Percentiles rank a stretch among this genome's conserved stretches.
phyloP scores from a whole-genome alignment of 148 eudicot genomes.

The Rhododendron ovatum region DNA sequence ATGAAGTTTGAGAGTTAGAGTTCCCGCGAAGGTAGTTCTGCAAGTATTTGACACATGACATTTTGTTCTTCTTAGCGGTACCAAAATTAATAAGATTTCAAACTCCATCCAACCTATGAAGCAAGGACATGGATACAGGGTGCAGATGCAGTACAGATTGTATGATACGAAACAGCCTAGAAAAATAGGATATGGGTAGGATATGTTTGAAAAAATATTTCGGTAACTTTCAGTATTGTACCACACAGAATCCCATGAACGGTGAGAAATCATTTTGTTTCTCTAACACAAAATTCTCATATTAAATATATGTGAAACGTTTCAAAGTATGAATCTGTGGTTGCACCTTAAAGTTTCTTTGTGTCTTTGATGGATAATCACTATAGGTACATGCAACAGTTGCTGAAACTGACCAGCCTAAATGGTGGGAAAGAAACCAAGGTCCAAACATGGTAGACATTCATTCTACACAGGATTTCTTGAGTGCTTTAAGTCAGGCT shows the following conservation, averaged over 20 bases:
- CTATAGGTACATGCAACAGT: constrained; percentile 68
- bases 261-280: neutral
- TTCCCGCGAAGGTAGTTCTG: neutral
- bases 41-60: neutral
- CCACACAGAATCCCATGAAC: neutral
- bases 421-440: constrained; percentile 97
- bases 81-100: neutral
- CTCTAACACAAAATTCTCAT: neutral
- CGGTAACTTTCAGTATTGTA: neutral
- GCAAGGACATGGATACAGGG: neutral
- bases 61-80: neutral
- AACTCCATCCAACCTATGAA: neutral
- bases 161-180: neutral
- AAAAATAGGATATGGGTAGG: neutral
- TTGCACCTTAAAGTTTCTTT: neutral
- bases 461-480: constrained; percentile 84
- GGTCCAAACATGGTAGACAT: constrained; percentile 98
- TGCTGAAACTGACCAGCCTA: constrained; percentile 88
- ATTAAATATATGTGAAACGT: neutral
- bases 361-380: constrained; percentile 2
- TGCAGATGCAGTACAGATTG: neutral
- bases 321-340: neutral
- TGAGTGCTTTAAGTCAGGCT: constrained; percentile 77
- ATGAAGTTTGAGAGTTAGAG: neutral
- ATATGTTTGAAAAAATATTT: neutral